Evolutionary conservation across 78 protist species (phyloP), one percentile per base, ranked within the genome.

Genomic region (Emiliania huxleyi): DNA sequence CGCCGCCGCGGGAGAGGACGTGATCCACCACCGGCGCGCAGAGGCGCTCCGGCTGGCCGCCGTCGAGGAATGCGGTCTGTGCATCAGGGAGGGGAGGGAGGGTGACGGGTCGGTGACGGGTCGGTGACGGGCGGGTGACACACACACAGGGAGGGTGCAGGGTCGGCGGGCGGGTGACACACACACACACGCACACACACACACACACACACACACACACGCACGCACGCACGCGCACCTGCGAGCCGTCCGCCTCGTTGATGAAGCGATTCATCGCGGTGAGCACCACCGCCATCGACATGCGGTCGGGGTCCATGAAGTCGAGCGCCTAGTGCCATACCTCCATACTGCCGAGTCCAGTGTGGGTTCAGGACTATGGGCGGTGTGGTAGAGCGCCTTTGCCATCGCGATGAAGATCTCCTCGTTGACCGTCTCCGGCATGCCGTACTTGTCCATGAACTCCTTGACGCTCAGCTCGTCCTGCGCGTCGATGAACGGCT

Each of bases 61-160:
- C 95, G 92, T 93, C 95, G 29, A 93, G 92, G 56, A 93, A 93
- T 18, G 92, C 95, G 92, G 89, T 93, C 92, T 93, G 90, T 26
- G 69, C 69, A 25, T 92, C 92, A 8, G 23, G 29, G 75, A 2
- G 37, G 29, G 3, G n/a, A 21, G n/a, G 33, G 75, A 8, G n/a
- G n/a, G n/a, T n/a, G n/a, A n/a, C n/a, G n/a, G n/a, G n/a, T n/a
- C n/a, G n/a, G n/a, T n/a, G n/a, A n/a, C n/a, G n/a, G n/a, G n/a
- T n/a, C n/a, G n/a, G n/a, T n/a, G 23, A 48, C 55, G 4, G 55
- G 55, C 55, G 23, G 55, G 55, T 4, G 11, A 48, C 23, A 48
- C 23, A 48, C 55, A 48, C 23, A 48, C 55, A 48, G 55, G n/a
- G 55, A 48, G 55, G 55, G 55, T 48, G 55, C 11, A n/a, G n/a